A percentile compares a stretch with the other conserved stretches of the same genome.
Evolutionary conservation across 2,329 filamentous ascomycete species (phyloP).

Genomic region (Pyrenochaeta sp.): DNA sequence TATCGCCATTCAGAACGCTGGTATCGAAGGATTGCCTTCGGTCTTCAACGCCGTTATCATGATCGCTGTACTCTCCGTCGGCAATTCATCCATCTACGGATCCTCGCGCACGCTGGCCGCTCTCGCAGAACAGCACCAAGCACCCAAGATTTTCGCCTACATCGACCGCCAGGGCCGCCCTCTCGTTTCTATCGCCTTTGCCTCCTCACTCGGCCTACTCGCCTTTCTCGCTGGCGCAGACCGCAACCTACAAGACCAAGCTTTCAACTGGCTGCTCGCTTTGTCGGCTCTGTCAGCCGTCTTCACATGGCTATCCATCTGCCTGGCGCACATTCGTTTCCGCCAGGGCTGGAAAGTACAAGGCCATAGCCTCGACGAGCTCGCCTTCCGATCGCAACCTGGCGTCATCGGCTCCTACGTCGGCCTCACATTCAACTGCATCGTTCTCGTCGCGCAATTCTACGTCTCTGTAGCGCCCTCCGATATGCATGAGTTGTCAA

Average conservation of each 20-base stretch:
- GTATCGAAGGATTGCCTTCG: conserved; percentile 81
- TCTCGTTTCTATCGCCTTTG: conserved; percentile 62
- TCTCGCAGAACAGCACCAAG: conserved; percentile 78
- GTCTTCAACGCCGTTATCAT: conserved; percentile 97
- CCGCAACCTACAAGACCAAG: conserved; percentile 49
- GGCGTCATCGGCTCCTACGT: conserved; percentile 83
- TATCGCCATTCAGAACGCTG: conserved; percentile 86
- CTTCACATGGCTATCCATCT: conserved; percentile 78
- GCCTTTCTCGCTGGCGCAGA: conserved; percentile 63
- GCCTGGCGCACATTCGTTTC: conserved; percentile 69
- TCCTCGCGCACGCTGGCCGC: conserved; percentile 90
- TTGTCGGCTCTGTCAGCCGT: conserved; percentile 77
- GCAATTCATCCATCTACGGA: conserved; percentile 91
- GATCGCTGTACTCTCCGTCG: conserved; percentile 87
- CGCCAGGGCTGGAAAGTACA: conserved; percentile 67
- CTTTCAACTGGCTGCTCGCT: conserved; percentile 73
- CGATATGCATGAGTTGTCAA: conserved; percentile 59
- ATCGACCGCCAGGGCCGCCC: conserved; percentile 70
- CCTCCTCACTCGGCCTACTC: conserved; percentile 66
- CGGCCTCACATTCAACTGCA: conserved; percentile 76
- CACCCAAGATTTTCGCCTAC: conserved; percentile 65
- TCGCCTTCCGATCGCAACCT: conserved; percentile 82
- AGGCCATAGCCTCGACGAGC: conserved; percentile 72
- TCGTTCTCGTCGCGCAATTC: conserved; percentile 84
- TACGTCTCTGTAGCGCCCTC: conserved; percentile 86